phyloP scores from a whole-genome alignment of 768 basidiomycete genomes.

The Hebeloma cylindrosporum region DNA sequence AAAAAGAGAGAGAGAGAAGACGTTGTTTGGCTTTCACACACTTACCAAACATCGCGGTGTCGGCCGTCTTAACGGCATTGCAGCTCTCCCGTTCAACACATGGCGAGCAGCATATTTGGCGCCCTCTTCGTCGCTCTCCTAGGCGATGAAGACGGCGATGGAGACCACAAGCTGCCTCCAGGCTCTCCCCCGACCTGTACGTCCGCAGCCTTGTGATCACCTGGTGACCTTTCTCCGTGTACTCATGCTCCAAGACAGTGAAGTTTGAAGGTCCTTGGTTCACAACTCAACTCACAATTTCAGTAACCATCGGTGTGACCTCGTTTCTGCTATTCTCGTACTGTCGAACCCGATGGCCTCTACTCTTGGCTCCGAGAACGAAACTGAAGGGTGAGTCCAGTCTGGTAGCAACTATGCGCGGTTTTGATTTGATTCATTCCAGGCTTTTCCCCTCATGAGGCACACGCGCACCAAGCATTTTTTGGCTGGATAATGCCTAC shows the following conservation, averaged over 20 bases:
- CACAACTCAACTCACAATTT: constrained; percentile 82
- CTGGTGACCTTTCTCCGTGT: background rate
- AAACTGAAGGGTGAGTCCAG: constrained; percentile 81
- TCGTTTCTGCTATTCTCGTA: constrained; percentile 91
- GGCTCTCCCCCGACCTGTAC: constrained; percentile 65
- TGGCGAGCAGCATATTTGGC: constrained; percentile 20
- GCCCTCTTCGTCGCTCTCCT: constrained; percentile 22
- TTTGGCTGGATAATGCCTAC: constrained; percentile 98
- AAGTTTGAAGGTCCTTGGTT: constrained; percentile 96
- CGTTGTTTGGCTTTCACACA: constrained; percentile 17
- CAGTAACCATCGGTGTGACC: constrained; percentile 69
- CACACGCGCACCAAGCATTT: constrained; percentile 81
- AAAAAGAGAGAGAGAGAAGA: constrained; percentile 15
- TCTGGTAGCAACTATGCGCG: constrained; percentile 11
- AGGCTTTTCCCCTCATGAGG: constrained; percentile 95
- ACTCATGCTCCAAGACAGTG: constrained; percentile 39
- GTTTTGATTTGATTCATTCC: constrained; percentile 5
- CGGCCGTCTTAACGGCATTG: background rate
- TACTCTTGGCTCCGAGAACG: constrained; percentile 90
- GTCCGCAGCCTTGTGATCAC: constrained; percentile 21
- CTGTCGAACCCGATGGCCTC: constrained; percentile 82
- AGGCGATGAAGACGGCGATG: constrained; percentile 33
- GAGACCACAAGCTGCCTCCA: constrained; percentile 50
- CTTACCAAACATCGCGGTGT: constrained; percentile 20
- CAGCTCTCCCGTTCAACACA: constrained; percentile 11